Percentiles rank a stretch among this genome's conserved stretches.
Conservation (phyloP, 257 asterid species). For the Plantago ovata region DNA sequence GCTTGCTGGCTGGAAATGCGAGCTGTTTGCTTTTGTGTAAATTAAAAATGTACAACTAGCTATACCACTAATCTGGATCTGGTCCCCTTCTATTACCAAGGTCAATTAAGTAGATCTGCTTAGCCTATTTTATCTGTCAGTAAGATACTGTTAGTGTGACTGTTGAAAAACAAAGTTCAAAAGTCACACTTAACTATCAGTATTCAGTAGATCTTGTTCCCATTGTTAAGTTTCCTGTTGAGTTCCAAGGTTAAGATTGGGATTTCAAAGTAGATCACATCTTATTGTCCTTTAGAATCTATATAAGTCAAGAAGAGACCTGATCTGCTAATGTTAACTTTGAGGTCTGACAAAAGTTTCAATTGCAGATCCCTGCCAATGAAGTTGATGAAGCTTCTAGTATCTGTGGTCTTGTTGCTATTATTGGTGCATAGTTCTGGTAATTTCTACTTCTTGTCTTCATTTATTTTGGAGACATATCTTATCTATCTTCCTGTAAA, state of each 20-base stretch:
- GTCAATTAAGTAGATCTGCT: background rate
- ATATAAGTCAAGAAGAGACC: background rate
- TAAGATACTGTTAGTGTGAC: background rate
- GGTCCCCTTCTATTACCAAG: conserved; percentile 2
- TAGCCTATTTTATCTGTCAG: conserved; percentile 1
- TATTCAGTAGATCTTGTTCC: background rate
- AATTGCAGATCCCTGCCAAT: conserved; percentile 13
- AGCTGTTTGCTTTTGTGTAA: background rate
- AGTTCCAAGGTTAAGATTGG: conserved; percentile 24
- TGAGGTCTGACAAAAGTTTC: conserved; percentile 17
- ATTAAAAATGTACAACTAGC: background rate
- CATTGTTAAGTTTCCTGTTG: conserved; percentile 14
- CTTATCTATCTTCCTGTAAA: background rate
- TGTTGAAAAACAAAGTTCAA: background rate
- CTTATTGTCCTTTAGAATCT: conserved; percentile 6
- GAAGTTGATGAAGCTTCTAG: conserved; percentile 27
- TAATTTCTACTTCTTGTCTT: conserved; percentile 12
- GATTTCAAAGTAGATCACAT: conserved; percentile 19
- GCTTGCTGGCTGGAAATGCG: background rate
- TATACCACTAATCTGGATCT: background rate
- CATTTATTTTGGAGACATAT: background rate
- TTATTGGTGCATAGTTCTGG: conserved; percentile 36
- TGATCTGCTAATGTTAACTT: conserved; percentile 15
- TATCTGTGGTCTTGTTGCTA: conserved; percentile 34
- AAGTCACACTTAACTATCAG: background rate